phyloP scores from a whole-genome alignment of 2,329 filamentous ascomycete genomes.

The Magnaporthiopsis rhizophila region DNA sequence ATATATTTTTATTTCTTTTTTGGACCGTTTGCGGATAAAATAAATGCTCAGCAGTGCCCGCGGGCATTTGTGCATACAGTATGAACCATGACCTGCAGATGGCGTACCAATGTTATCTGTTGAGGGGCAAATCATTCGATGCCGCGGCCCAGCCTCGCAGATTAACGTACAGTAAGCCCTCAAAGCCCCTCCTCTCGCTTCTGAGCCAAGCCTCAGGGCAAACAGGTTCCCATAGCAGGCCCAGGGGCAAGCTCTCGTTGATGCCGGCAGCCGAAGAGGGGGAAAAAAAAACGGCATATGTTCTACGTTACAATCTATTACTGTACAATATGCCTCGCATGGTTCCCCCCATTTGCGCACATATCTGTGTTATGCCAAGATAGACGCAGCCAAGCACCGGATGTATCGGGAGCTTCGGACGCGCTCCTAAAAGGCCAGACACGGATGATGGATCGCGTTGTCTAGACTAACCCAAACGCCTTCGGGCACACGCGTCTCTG shows the following conservation, averaged over 20 bases:
- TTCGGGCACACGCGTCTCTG: not conserved
- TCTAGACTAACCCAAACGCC: not conserved
- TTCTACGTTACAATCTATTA: no score
- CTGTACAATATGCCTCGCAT: no score
- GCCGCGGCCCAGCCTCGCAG: no score
- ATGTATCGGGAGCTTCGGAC: not conserved
- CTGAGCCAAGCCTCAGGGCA: not conserved
- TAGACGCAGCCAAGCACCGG: not conserved
- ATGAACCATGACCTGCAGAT: not conserved
- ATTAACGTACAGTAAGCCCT: no score
- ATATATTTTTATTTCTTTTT: no score
- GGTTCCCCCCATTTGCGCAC: no score
- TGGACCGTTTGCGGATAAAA: not conserved
- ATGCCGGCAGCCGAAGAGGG: no score
- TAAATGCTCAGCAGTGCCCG: not conserved
- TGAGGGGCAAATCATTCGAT: not conserved
- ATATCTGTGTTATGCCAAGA: not conserved
- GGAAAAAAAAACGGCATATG: no score
- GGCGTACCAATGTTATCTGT: not conserved
- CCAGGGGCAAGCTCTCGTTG: no score
- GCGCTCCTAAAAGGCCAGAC: not conserved
- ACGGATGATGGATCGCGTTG: not conserved
- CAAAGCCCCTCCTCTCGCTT: not conserved
- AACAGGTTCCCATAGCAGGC: not conserved
- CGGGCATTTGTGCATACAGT: not conserved